phyloP scores from a whole-genome alignment of 2,329 filamentous ascomycete species.

The Paecilomyces formosus region DNA sequence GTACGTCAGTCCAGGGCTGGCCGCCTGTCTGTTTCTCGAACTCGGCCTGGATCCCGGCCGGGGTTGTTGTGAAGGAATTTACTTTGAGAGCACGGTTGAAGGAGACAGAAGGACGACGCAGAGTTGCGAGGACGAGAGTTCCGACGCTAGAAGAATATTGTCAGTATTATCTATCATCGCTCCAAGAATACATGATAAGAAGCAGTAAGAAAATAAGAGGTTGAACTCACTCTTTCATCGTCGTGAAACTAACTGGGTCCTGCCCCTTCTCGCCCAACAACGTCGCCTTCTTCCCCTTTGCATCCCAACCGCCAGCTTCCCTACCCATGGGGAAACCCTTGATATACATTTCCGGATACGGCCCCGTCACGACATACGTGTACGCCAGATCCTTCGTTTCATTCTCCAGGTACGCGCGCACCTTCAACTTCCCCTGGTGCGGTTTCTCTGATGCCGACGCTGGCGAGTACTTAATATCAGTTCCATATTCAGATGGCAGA shows the following conservation, averaged over 20 bases:
- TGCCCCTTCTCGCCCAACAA: constrained; percentile 54
- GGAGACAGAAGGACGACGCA: constrained; percentile 49
- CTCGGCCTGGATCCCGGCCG: constrained; percentile 55
- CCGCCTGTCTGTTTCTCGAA: constrained; percentile 59
- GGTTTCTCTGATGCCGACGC: constrained; percentile 55
- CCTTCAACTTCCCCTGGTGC: constrained; percentile 62
- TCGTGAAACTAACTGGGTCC: constrained; percentile 59
- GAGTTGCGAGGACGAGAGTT: constrained; percentile 55
- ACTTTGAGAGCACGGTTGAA: constrained; percentile 56
- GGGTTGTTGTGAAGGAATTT: constrained; percentile 63
- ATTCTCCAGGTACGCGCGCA: constrained; percentile 52
- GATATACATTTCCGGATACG: constrained; percentile 60
- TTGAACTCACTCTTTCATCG: constrained; percentile 58
- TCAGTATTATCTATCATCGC: not conserved
- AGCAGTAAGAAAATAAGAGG: not conserved
- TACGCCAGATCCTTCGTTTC: constrained; percentile 49
- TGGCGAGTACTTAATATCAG: constrained; percentile 55
- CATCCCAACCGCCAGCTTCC: constrained; percentile 52
- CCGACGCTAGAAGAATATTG: constrained; percentile 48
- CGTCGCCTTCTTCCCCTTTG: constrained; percentile 49
- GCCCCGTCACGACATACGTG: constrained; percentile 64
- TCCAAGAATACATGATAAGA: not conserved
- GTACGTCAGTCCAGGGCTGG: constrained; percentile 45
- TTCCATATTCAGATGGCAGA: constrained; percentile 62
- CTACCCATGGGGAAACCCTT: constrained; percentile 29